Evolutionary conservation across 306 rosid species (phyloP), one percentile per base, ranked within the genome.

Genomic region (Medicago truncatula): DNA sequence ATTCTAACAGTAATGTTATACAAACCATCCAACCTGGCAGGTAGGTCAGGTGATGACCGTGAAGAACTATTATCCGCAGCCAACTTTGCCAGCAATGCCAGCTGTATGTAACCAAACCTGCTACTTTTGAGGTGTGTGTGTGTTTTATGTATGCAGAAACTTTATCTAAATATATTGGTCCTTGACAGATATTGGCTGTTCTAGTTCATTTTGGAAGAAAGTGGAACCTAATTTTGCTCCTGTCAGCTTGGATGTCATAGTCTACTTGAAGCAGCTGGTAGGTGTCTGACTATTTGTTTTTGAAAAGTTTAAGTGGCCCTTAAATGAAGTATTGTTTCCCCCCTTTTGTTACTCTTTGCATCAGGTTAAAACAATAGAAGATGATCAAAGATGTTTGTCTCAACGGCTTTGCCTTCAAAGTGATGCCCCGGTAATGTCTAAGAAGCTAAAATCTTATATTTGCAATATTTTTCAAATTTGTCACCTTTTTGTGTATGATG

Each of bases 151-250:
- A 71, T 67, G 76, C 66, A 66, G 36, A 59, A 15, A 9, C 8
- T 41, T 57, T 43, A 7, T 2, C 70, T 28, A 28, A 39, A 25
- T 71, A 20, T 74, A 73, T 67, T 76, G 46, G 67, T 40, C 50
- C 40, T 69, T 67, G 68, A 53, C 85, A 93, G 98, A 87, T 86
- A 76, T 77, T 70, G 86, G 92, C 54, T 87, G 94, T 76, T 89
- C 96, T 49, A 79, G 91, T 85, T 14, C 85, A 57, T 91, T 91
- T 82, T 93, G 98, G 98, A 87, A 88, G 92, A 83, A 88, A 78
- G 56, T 86, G 88, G 96, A 93, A 77, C 86, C 84, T 52, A 31
- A 79, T 71, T 88, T 91, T 83, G 85, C 88, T 77, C 71, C 92
- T 76, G 82, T 88, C 69, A 79, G 80, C 84, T 77, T 80, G 70